These are phyloP conservation scores for Fonsecaea pugnacius DNA, from an alignment of 2,329 filamentous ascomycete species.

Conservation along the genomic window DNA sequence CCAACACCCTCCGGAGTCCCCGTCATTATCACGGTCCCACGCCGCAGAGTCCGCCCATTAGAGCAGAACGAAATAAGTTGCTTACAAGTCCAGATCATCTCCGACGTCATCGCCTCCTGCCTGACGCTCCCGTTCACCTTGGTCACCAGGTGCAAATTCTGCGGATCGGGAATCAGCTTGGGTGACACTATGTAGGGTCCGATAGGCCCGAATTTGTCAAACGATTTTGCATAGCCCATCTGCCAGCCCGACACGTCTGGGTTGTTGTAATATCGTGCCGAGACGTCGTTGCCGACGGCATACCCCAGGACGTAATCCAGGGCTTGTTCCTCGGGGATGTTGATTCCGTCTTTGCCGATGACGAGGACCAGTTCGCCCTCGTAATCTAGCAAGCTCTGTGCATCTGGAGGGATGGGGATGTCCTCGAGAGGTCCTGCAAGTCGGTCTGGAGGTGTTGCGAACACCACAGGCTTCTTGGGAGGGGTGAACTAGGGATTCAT, in stretches of 20 bases:
- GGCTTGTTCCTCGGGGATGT: constrained; percentile 45
- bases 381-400: constrained; percentile 49
- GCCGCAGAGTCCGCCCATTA: constrained; percentile 45
- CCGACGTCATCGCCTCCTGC: constrained; percentile 45
- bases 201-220: constrained; percentile 46
- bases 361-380: constrained; percentile 48
- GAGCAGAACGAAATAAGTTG: constrained; percentile 45
- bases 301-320: constrained; percentile 49
- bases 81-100: constrained; percentile 47
- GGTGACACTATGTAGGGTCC: constrained; percentile 45
- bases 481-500: background rate
- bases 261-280: constrained; percentile 45
- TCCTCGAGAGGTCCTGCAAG: constrained; percentile 36
- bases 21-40: constrained; percentile 48
- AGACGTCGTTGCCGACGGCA: constrained; percentile 49
- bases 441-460: constrained; percentile 46
- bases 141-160: constrained; percentile 41
- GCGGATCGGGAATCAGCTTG: constrained; percentile 40
- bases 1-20: constrained; percentile 52
- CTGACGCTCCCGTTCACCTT: constrained; percentile 45
- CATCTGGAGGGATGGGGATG: constrained; percentile 46
- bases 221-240: constrained; percentile 48
- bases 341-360: constrained; percentile 43
- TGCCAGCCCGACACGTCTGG: constrained; percentile 53
- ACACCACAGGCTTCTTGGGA: constrained; percentile 41